Evolutionary conservation across 352 stramenopile genomes (phyloP), one percentile per base, ranked within the genome.

Genomic region (Phytopythium mirpurense): DNA sequence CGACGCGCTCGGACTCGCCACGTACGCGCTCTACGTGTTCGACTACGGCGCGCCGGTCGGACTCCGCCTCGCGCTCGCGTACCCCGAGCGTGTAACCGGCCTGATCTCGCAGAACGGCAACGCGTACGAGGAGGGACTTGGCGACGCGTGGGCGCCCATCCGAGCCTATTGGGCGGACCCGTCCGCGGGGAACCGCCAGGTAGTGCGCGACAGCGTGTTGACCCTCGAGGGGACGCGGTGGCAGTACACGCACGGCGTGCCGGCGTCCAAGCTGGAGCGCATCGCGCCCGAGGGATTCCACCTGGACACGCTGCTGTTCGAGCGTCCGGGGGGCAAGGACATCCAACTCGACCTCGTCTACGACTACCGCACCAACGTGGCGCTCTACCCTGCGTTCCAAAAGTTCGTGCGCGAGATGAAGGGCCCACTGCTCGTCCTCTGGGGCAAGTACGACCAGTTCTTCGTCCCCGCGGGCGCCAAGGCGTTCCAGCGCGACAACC

Each of bases 331-430:
- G 5, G 43, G 43, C 14, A 50, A 50, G 14, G 26, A 50, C 43
- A 50, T 50, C n/a, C 43, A 50, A 16, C 43, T 50, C n/a, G 43
- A 50, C 14, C n/a, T 50, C 24, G 6, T 50, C 43, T 50, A 50
- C 16, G 43, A 50, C 43, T 50, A 50, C 26, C 43, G 24, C 6
- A 50, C 3, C 26, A 50, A 50, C 15, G 43, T 50, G 23, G 19
- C 26, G 43, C 26, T 50, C 4, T 50, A 50, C 24, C 43, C 43
- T 9, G 43, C 16, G 43, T 50, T 50, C 24, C 43, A 50, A 9
- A 16, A 21, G 16, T 50, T 50, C 43, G 35, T 50, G 5, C 43
- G 43, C 24, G 43, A 50, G 43, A 37, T 26, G 43, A 24, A 50
- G 16, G 43, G 35, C 14, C 43, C 43, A 26, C 16, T 26, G 43